A percentile compares a stretch with the other conserved stretches of the same genome.
These are phyloP conservation scores for Quercus engelmannii DNA, from an alignment of 306 rosid species.

Conservation along the genomic window DNA sequence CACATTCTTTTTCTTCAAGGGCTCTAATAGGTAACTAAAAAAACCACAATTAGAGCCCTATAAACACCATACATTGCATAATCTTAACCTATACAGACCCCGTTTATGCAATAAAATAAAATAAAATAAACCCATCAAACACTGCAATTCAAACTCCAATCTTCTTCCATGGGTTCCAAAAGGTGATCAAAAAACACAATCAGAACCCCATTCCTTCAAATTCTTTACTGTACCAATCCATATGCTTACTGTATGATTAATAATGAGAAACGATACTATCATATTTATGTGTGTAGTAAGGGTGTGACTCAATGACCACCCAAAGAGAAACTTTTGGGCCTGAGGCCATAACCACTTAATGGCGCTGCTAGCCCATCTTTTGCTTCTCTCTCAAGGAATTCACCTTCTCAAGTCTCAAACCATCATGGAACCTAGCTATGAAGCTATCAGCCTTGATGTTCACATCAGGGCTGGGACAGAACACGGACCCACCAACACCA, in stretches of 20 bases:
- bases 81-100: too few relatives aligned
- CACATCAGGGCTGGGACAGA: slow-evolving; percentile 90
- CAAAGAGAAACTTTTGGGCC: neutral
- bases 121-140: neutral
- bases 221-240: neutral
- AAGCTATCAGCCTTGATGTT: slow-evolving; percentile 50
- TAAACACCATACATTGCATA: too few relatives aligned
- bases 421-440: slow-evolving; percentile 46
- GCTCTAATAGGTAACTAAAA: too few relatives aligned
- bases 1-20: too few relatives aligned
- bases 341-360: neutral
- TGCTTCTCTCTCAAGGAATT: slow-evolving; percentile 35
- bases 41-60: too few relatives aligned
- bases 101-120: too few relatives aligned
- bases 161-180: slow-evolving; percentile 2
- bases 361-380: slow-evolving; percentile 3
- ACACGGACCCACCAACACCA: slow-evolving; percentile 21
- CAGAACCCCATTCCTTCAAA: slow-evolving; percentile 12
- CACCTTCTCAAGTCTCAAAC: slow-evolving; percentile 49
- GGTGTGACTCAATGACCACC: neutral
- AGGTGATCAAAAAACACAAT: slow-evolving; percentile 21
- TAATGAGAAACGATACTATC: too few relatives aligned
- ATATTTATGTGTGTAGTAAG: neutral
- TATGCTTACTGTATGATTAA: too few relatives aligned
- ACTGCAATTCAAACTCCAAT: neutral